Evolutionary conservation across 345 rosid species (phyloP).

Genomic region (Hibiscus mutabilis): DNA sequence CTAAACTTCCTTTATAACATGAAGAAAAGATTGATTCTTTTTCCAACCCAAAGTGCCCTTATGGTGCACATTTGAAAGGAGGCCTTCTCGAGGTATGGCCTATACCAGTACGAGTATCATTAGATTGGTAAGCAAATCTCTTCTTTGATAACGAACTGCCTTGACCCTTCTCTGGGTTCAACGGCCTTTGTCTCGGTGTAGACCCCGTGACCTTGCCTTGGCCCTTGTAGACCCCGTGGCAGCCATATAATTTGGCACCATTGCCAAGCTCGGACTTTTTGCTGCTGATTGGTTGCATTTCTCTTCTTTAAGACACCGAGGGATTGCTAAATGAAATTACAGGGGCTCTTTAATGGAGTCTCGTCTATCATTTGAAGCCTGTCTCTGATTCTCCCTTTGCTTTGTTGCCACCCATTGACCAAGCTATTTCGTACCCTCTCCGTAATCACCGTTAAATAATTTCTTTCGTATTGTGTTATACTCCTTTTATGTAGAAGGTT

Average conservation of each 20-base stretch:
- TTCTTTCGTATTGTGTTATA: no score
- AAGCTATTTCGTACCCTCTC: no score
- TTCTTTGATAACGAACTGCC: slow-evolving; percentile 1
- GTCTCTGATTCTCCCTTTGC: no score
- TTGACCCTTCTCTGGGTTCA: slow-evolving; percentile 37
- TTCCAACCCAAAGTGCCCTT: no score
- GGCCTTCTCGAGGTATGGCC: not conserved
- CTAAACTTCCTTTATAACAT: not conserved
- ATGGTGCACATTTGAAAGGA: not conserved
- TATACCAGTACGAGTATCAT: not conserved
- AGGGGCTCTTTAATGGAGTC: slow-evolving; percentile 17
- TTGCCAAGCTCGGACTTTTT: slow-evolving; percentile 37
- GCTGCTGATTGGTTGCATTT: slow-evolving; percentile 27
- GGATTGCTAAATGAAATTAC: slow-evolving; percentile 58
- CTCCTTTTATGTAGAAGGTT: no score
- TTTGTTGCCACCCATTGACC: no score
- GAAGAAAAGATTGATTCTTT: no score
- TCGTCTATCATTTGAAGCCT: not conserved
- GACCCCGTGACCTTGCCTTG: slow-evolving; percentile 62
- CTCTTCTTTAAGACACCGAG: slow-evolving; percentile 31
- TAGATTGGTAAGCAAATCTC: not conserved
- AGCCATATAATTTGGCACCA: slow-evolving; percentile 72
- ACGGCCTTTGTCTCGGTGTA: slow-evolving; percentile 58
- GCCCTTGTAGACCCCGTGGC: slow-evolving; percentile 84
- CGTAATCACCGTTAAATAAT: no score